These are phyloP conservation scores for Liriodendron chinense DNA, from an alignment of 164 flowering plant species.

Conservation along the genomic window DNA sequence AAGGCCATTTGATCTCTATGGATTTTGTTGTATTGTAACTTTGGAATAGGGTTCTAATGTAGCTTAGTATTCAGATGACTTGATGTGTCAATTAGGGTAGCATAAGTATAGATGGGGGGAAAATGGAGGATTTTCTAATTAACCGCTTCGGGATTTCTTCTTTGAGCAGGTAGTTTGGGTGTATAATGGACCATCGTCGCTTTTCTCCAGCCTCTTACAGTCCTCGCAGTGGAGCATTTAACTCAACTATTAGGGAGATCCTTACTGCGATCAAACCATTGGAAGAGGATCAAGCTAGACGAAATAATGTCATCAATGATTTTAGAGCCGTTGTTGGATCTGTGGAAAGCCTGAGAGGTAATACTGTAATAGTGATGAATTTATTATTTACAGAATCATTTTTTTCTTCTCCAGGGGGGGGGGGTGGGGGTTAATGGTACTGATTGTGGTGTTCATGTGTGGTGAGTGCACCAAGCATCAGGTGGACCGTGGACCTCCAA, in stretches of 20 bases:
- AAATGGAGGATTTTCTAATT: neutral
- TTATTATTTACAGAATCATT: neutral
- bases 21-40: neutral
- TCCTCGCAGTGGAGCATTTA: constrained; percentile 28
- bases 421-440: too few relatives aligned
- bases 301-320: constrained; percentile 46
- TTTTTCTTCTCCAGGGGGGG: neutral
- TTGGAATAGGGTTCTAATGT: neutral
- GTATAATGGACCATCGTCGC: constrained; percentile 6
- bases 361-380: constrained; percentile 28
- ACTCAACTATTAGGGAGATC: constrained; percentile 39
- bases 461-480: too few relatives aligned
- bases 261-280: constrained; percentile 53
- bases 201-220: neutral
- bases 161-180: constrained; percentile 2
- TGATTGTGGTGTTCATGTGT: too few relatives aligned
- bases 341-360: constrained; percentile 74
- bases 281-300: constrained; percentile 42
- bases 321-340: constrained; percentile 43
- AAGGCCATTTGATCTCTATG: neutral
- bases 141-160: neutral
- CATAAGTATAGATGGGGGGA: neutral
- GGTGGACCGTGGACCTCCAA: too few relatives aligned
- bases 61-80: neutral
- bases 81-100: neutral